Evolutionary conservation across 2,329 filamentous ascomycete genomes (phyloP), one percentile per base, ranked within the genome.

Genomic region (Trichoderma asperellum): DNA sequence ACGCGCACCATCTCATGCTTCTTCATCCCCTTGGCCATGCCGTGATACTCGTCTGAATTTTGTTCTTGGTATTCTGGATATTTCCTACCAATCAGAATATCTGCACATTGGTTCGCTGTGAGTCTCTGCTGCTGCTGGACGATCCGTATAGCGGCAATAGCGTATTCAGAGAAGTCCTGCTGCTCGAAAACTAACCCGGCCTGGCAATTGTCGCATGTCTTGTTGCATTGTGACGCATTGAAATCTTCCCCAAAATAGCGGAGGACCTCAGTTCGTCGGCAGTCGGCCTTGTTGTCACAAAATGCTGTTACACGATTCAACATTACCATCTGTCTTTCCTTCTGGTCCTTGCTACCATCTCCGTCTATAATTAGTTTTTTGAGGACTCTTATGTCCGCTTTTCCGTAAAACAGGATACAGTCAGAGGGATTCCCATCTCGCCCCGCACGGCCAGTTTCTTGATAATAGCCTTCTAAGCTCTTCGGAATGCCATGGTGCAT

Each of bases 401-500:
- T 97, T 56, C 89, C 88, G 75, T 96, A 99, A 80, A 91, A 98
- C 16, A 99, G 86, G 77, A 94, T 96, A 81, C 96, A 99, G 69
- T 92, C 90, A 7, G 96, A 97, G 24, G 86, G 87, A 73, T 93
- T 89, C 10, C 95, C 95, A 78, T 99, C 96, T 77, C 96, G 89
- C 7, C 96, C 96, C 70, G 96, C 96, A 74, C 96, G 91, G 1
- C 96, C 96, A 56, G 96, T 99, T 79, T 99, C 96, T 78, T 99
- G 96, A 76, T 99, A 99, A 79, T 99, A 99, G 0, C 96, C 96
- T 81, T 99, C 96, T 66, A 99, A 83, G 75, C 93, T 97, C 80
- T 99, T 98, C 1, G 96, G 96, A 6, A 99, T 85, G 55, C 90
- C 92, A 75, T 97, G 91, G 77, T 99, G 96, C 52, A 99, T 93